Evolutionary conservation across 2,329 filamentous ascomycete genomes (phyloP), one percentile per base, ranked within the genome.

Genomic region (Monilinia aucupariae): DNA sequence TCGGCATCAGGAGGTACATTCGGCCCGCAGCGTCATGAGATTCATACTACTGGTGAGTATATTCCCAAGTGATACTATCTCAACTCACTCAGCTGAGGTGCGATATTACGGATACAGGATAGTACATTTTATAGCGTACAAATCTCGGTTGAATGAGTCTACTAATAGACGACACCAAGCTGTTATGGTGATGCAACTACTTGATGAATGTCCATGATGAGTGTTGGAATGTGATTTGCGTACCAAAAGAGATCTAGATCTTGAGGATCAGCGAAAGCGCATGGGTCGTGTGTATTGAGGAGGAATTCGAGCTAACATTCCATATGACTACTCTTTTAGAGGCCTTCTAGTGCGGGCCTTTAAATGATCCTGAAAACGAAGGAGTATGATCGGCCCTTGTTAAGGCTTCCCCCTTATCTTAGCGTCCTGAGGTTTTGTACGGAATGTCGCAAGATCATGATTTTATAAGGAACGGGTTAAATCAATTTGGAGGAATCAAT

Each of bases 21-120:
- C 54, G 54, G 54, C 8, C 54, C 54, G 54, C 34, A 47, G 41
- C 47, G 41, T 58, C 41, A 58, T 58, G 41, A 47, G 54, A 34
- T 56, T 34, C 30, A 45, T 47, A 45, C 53, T 47, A 56, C 39
- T 45, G 53, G 32, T 22, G 54, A 45, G n/a, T 27, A 15, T 17
- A 41, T 15, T 25, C 8, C 15, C 10, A 45, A 45, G 25, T 43
- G 53, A 45, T 17, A 20, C 13, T 15, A 39, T 39, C 37, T 15
- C 13, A 15, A 39, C 13, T 12, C 37, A 15, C 15, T 39, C 13
- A 39, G 37, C 37, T 17, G 37, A 12, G 12, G 37, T 39, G 15
- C 13, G 4, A 2, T 39, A 17, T 39, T 39, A 39, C 37, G 15
- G 37, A 39, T 39, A 15, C 37, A 39, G 37, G 15, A 39, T 39